These are phyloP conservation scores for Monosporozyma yasuniensis DNA, from an alignment of 805 yeast genomes.

Conservation along the genomic window DNA sequence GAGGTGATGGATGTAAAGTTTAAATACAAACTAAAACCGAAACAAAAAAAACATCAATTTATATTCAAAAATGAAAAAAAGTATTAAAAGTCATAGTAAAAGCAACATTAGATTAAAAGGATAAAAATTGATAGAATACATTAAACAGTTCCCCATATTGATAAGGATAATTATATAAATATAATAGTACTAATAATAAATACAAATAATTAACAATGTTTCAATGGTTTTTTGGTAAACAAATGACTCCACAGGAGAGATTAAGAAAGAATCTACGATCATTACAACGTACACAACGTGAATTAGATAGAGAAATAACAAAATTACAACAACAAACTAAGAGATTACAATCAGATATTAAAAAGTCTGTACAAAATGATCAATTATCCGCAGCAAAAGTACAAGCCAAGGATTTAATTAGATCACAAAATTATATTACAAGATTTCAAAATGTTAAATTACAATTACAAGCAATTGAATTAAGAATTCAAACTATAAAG, in stretches of 20 bases:
- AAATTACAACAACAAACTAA: conserved; percentile 90
- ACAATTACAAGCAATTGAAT: conserved; percentile 87
- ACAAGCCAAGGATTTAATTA: conserved; percentile 88
- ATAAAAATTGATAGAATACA: too few species aligned
- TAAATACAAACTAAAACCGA: too few species aligned
- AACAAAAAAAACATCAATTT: too few species aligned
- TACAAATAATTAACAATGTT: conserved; percentile 32
- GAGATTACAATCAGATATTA: conserved; percentile 75
- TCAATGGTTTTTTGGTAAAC: conserved; percentile 95
- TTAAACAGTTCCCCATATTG: neutral
- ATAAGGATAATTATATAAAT: neutral
- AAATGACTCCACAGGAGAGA: conserved; percentile 88
- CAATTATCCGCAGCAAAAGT: conserved; percentile 85
- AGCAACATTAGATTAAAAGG: too few species aligned
- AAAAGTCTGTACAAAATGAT: conserved; percentile 83
- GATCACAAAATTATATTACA: conserved; percentile 72
- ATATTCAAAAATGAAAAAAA: too few species aligned
- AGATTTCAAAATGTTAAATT: conserved; percentile 92
- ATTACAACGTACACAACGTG: conserved; percentile 88
- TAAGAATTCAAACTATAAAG: conserved; percentile 84
- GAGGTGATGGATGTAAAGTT: too few species aligned
- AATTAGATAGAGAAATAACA: conserved; percentile 75
- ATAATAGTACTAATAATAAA: neutral
- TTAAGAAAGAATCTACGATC: conserved; percentile 93
- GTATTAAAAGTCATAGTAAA: too few species aligned